Evolutionary conservation across 805 yeast genomes (phyloP).

Genomic region (Danielia reshetovae): DNA sequence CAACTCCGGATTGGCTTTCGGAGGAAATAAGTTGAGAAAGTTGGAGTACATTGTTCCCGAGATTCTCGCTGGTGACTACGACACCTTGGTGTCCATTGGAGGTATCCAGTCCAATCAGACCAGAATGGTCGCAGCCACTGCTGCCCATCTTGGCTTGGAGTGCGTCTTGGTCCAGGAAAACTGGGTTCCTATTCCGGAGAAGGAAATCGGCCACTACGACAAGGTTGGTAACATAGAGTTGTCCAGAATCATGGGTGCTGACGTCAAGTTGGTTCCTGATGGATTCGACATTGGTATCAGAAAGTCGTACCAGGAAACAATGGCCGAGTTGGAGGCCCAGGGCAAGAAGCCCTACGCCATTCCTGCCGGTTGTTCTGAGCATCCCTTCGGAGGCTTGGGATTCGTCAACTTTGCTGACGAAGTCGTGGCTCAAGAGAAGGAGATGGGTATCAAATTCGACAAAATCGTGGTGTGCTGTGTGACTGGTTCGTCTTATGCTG

Average conservation of each 20-base stretch:
- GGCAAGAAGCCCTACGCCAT: conserved; percentile 7
- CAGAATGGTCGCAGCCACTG: conserved; percentile 6
- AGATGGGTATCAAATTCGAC: conserved; percentile 4
- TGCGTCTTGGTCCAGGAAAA: conserved; percentile 6
- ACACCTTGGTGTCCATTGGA: conserved; percentile 5
- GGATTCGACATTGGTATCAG: conserved; percentile 6
- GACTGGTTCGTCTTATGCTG: conserved; percentile 5
- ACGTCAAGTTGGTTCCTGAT: conserved; percentile 6
- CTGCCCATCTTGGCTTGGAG: conserved; percentile 6
- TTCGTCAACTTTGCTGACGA: conserved; percentile 6
- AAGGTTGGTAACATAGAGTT: conserved; percentile 6
- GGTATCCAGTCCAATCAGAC: conserved; percentile 7
- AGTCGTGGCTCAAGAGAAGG: conserved; percentile 5
- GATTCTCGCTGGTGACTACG: conserved; percentile 5
- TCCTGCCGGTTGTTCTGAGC: conserved; percentile 7
- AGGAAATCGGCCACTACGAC: conserved; percentile 4
- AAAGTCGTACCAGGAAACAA: conserved; percentile 4
- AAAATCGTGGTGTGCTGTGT: conserved; percentile 6
- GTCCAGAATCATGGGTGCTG: conserved; percentile 6
- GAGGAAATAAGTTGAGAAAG: conserved; percentile 5
- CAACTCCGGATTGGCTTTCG: conserved; percentile 6
- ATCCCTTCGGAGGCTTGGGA: conserved; percentile 5
- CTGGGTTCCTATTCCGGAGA: conserved; percentile 5
- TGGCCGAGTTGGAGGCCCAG: conserved; percentile 4
- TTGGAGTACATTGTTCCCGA: conserved; percentile 6